These are phyloP conservation scores for Infundibulicybe gibba DNA, from an alignment of 768 basidiomycete genomes.

Conservation along the genomic window DNA sequence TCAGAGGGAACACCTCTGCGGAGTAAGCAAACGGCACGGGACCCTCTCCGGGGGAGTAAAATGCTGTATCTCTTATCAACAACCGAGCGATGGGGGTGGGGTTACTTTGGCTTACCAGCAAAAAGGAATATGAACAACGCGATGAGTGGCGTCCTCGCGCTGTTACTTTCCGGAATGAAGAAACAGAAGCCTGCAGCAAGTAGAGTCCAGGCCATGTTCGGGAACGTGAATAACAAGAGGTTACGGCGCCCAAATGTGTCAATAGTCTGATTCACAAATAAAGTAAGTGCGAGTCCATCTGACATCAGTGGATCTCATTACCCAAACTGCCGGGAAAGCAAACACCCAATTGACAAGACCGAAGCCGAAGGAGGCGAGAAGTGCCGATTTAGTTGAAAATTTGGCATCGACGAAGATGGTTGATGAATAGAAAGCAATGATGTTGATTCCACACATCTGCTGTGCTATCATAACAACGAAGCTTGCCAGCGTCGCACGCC, in stretches of 20 bases:
- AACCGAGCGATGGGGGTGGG: not conserved
- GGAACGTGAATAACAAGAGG: constrained; percentile 74
- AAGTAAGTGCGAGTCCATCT: not conserved
- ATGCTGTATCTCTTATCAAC: constrained; percentile 28
- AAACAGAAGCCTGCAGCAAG: constrained; percentile 76
- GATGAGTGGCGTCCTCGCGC: constrained; percentile 38
- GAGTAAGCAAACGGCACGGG: constrained; percentile 91
- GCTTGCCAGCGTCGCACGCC: constrained; percentile 47
- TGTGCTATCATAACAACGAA: constrained; percentile 67
- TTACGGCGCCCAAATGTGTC: constrained; percentile 79
- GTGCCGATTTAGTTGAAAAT: constrained; percentile 48
- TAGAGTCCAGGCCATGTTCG: constrained; percentile 74
- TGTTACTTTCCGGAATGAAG: constrained; percentile 33
- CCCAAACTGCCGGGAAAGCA: constrained; percentile 63
- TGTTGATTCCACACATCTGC: constrained; percentile 84
- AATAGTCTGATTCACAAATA: constrained; percentile 36
- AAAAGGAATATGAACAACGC: constrained; percentile 42
- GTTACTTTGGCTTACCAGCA: constrained; percentile 22
- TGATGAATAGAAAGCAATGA: constrained; percentile 77
- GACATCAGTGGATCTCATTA: constrained; percentile 17
- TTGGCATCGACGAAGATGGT: constrained; percentile 65
- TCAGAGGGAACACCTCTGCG: constrained; percentile 88
- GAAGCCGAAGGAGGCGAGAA: constrained; percentile 66
- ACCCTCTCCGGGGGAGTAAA: constrained; percentile 85
- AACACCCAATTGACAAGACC: constrained; percentile 65